Evolutionary conservation across 1,284 basidiomycete species (phyloP).

Genomic region (Tylopilus sp.): DNA sequence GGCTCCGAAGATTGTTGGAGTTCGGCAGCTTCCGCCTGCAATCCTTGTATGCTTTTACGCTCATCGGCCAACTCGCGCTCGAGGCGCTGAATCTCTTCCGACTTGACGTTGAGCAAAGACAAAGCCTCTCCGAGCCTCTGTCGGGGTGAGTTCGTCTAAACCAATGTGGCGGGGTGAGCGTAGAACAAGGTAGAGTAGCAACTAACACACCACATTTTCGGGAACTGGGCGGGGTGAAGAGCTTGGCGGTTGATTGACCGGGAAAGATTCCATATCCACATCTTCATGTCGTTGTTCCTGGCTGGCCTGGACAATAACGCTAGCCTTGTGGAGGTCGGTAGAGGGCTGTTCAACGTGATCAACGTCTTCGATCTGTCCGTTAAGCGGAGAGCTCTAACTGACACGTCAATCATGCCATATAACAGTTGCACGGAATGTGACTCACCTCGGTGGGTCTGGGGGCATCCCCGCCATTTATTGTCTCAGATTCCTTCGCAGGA

Average conservation of each 20-base stretch:
- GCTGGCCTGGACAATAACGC: slow-evolving; percentile 31
- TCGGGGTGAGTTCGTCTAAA: slow-evolving; percentile 29
- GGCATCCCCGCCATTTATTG: background rate
- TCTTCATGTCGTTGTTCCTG: slow-evolving; percentile 28
- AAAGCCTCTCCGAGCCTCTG: slow-evolving; percentile 33
- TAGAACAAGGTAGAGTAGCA: background rate
- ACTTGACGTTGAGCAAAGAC: slow-evolving; percentile 36
- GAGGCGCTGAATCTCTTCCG: slow-evolving; percentile 37
- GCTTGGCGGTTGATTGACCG: slow-evolving; percentile 12
- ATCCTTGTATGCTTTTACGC: slow-evolving; percentile 4
- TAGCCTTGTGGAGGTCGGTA: slow-evolving; percentile 22
- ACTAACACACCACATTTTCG: slow-evolving; percentile 20
- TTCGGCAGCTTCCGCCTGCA: slow-evolving; percentile 14
- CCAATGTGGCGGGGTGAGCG: background rate
- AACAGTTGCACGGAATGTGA: background rate
- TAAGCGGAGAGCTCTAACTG: background rate
- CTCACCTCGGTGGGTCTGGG: slow-evolving; percentile 15
- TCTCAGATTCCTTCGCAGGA: background rate
- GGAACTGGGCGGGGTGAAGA: slow-evolving; percentile 18
- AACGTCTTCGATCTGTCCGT: slow-evolving; percentile 6
- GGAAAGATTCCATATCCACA: slow-evolving; percentile 11
- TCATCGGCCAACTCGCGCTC: slow-evolving; percentile 25
- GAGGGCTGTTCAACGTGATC: slow-evolving; percentile 25
- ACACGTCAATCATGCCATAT: slow-evolving; percentile 6
- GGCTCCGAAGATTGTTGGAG: slow-evolving; percentile 16